A percentile compares a stretch with the other conserved stretches of the same genome.
phyloP scores from a whole-genome alignment of 768 basidiomycete genomes.

The Panaeolus cyanescens region DNA sequence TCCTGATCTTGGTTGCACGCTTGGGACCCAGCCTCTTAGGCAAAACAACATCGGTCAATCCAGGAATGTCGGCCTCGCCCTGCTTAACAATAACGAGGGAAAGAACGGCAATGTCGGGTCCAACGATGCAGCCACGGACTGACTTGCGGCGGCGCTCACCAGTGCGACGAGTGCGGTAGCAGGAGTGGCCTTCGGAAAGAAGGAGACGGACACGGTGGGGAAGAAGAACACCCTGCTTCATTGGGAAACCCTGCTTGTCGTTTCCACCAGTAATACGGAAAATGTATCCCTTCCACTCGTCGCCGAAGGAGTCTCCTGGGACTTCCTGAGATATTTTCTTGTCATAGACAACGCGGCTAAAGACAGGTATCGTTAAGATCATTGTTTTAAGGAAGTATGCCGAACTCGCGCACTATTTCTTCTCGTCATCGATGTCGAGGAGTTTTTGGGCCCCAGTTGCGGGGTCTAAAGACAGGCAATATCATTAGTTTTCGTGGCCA shows the following conservation, averaged over 20 bases:
- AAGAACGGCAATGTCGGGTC: conserved; percentile 93
- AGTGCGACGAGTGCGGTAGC: conserved; percentile 88
- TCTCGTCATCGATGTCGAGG: conserved; percentile 92
- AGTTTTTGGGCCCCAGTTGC: conserved; percentile 98
- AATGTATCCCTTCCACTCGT: conserved; percentile 97
- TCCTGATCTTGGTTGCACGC: conserved; percentile 95
- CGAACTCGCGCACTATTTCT: conserved; percentile 59
- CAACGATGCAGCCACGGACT: conserved; percentile 97
- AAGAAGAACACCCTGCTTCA: conserved; percentile 99
- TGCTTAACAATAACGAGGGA: conserved; percentile 95
- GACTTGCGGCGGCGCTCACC: conserved; percentile 99
- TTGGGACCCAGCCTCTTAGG: conserved; percentile 98
- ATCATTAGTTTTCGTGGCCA: conserved; percentile 11
- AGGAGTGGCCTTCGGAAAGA: conserved; percentile 95
- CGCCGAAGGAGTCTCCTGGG: conserved; percentile 84
- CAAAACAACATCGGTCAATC: conserved; percentile 88
- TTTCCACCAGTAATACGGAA: conserved; percentile 97
- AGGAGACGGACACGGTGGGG: conserved; percentile 93
- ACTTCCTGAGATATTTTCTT: conserved; percentile 98
- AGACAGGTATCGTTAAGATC: not conserved
- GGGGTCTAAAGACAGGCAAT: conserved; percentile 61
- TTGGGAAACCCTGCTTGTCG: conserved; percentile 98
- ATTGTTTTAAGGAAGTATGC: conserved; percentile 1
- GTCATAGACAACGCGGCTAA: conserved; percentile 93
- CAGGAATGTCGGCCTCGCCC: conserved; percentile 88